phyloP scores from a whole-genome alignment of 306 rosid species.

The Vicia faba region DNA sequence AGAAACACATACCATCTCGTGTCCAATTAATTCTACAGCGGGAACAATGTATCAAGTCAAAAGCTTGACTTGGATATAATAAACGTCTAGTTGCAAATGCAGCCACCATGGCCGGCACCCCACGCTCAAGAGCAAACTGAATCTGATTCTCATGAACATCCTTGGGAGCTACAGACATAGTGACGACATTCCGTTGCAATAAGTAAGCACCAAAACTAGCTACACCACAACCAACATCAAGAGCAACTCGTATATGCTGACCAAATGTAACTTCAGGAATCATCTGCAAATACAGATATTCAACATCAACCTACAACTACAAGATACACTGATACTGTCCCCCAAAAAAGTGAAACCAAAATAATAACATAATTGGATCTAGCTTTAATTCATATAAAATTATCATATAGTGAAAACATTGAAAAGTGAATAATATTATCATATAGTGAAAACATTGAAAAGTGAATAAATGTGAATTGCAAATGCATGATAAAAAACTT shows the following conservation, averaged over 20 bases:
- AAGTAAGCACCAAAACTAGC: constrained; percentile 96
- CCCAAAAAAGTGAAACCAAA: constrained; percentile 9
- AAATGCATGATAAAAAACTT: not conserved
- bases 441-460: not conserved
- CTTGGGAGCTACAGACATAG: constrained; percentile 93
- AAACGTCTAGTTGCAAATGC: constrained; percentile 89
- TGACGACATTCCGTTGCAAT: constrained; percentile 70
- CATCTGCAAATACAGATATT: constrained; percentile 52
- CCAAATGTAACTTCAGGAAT: constrained; percentile 90
- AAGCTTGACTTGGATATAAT: constrained; percentile 88
- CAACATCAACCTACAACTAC: constrained; percentile 37
- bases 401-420: not conserved
- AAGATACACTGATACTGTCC: constrained; percentile 21
- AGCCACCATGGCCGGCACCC: constrained; percentile 93
- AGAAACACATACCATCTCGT: constrained; percentile 67
- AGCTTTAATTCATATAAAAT: not conserved
- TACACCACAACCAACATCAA: constrained; percentile 96
- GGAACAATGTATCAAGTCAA: constrained; percentile 92
- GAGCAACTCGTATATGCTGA: constrained; percentile 66
- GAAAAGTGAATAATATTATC: not conserved
- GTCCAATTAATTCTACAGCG: constrained; percentile 97
- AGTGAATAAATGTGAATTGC: not conserved
- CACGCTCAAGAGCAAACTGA: constrained; percentile 98
- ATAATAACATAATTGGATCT: not conserved
- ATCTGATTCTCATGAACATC: constrained; percentile 98